These are phyloP conservation scores for Cyberlindnera maclurae DNA, from an alignment of 805 yeast genomes.

Conservation along the genomic window DNA sequence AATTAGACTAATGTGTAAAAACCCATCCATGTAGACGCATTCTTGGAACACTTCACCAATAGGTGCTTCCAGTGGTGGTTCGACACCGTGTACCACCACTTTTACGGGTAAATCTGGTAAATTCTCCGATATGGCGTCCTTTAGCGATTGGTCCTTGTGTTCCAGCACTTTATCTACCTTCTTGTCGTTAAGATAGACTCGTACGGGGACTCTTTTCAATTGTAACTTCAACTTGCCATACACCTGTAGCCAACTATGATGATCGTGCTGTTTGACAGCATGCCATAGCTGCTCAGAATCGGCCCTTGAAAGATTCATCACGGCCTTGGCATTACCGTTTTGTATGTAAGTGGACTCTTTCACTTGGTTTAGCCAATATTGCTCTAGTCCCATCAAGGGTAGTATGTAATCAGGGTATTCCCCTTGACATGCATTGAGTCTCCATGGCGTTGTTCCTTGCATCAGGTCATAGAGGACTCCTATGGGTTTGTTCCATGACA, in stretches of 20 bases:
- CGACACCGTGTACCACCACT: slow-evolving; percentile 50
- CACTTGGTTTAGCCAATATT: slow-evolving; percentile 66
- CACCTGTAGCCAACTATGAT: slow-evolving; percentile 12
- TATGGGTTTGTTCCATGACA: slow-evolving; percentile 67
- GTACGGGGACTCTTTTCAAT: slow-evolving; percentile 1
- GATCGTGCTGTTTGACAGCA: slow-evolving; percentile 35
- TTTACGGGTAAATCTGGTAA: slow-evolving; percentile 39
- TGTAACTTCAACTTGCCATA: background rate
- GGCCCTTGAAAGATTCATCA: slow-evolving; percentile 68
- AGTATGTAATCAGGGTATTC: slow-evolving; percentile 39
- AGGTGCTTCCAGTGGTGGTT: slow-evolving; percentile 37
- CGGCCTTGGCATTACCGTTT: slow-evolving; percentile 69
- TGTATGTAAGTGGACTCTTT: slow-evolving; percentile 76
- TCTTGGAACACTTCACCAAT: slow-evolving; percentile 38
- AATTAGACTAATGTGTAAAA: slow-evolving; percentile 36
- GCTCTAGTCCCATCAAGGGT: slow-evolving; percentile 33
- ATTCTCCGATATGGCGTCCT: slow-evolving; percentile 30
- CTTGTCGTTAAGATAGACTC: slow-evolving; percentile 1
- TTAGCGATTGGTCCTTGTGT: slow-evolving; percentile 23
- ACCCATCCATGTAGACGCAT: slow-evolving; percentile 55
- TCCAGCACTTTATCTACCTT: slow-evolving; percentile 1
- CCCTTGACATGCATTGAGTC: slow-evolving; percentile 34
- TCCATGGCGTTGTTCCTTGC: slow-evolving; percentile 43
- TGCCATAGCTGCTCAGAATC: slow-evolving; percentile 56
- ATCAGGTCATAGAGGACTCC: slow-evolving; percentile 59